Percentiles rank a stretch among this genome's conserved stretches.
Conservation (phyloP, 164 flowering plant genomes). For the Berberis thunbergii region DNA sequence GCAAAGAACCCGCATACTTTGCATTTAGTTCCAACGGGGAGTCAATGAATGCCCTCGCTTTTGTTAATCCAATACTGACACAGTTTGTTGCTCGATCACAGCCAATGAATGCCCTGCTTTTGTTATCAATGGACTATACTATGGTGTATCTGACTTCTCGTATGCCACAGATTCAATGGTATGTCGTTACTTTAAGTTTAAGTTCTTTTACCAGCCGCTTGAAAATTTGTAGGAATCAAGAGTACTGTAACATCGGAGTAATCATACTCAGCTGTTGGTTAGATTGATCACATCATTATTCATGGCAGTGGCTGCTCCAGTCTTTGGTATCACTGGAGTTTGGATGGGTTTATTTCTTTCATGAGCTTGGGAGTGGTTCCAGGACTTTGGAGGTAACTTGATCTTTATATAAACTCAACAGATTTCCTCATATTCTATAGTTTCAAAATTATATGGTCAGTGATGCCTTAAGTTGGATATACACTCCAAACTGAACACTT, state of each 20-base stretch:
- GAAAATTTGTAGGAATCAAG: background rate
- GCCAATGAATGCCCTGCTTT: conserved; percentile 91
- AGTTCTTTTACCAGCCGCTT: background rate
- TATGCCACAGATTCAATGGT: conserved; percentile 98
- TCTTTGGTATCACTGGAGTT: conserved; percentile 78
- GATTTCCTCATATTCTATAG: background rate
- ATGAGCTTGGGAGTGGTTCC: conserved; percentile 81
- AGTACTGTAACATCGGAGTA: background rate
- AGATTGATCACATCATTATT: conserved; percentile 60
- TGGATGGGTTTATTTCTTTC: conserved; percentile 85
- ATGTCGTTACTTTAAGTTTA: conserved; percentile 1
- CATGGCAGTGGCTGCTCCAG: conserved; percentile 55
- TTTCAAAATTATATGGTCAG: background rate
- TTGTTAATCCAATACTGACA: background rate
- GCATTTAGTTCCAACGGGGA: too few species aligned
- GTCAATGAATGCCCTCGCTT: too few species aligned
- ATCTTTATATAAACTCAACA: background rate
- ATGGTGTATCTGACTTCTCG: conserved; percentile 91
- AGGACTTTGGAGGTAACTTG: conserved; percentile 69
- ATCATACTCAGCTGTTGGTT: conserved; percentile 46
- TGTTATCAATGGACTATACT: conserved; percentile 92
- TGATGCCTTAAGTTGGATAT: background rate
- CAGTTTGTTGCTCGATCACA: conserved; percentile 99
- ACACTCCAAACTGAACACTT: background rate
- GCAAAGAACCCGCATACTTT: too few species aligned